A percentile compares a stretch with the other conserved stretches of the same genome.
Conservation (phyloP, 805 yeast genomes). For the Myxozyma geophila region DNA sequence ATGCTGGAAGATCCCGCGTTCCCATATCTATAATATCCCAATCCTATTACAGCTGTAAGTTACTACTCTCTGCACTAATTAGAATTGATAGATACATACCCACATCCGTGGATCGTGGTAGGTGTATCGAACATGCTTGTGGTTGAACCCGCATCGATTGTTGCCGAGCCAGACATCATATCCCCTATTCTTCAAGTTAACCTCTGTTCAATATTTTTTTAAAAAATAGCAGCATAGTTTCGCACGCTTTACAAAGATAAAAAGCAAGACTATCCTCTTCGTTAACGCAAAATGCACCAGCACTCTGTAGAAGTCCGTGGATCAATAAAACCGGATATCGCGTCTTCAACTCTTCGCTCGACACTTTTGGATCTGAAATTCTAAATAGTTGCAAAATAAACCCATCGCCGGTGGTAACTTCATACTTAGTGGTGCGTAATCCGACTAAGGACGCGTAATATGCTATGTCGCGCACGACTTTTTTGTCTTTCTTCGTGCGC, state of each 20-base stretch:
- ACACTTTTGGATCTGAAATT: slow-evolving; percentile 55
- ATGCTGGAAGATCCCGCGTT: slow-evolving; percentile 71
- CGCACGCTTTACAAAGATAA: slow-evolving; percentile 50
- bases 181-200: slow-evolving; percentile 47
- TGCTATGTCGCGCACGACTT: slow-evolving; percentile 58
- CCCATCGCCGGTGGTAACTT: slow-evolving; percentile 78
- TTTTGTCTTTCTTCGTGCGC: slow-evolving; percentile 44
- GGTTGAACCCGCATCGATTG: slow-evolving; percentile 83
- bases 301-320: slow-evolving; percentile 87
- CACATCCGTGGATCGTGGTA: slow-evolving; percentile 63
- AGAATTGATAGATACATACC: slow-evolving; percentile 45
- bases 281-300: slow-evolving; percentile 82
- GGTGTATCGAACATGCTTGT: slow-evolving; percentile 60
- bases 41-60: slow-evolving; percentile 45
- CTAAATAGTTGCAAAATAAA: slow-evolving; percentile 70
- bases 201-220: too few species aligned
- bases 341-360: slow-evolving; percentile 41
- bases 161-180: slow-evolving; percentile 92
- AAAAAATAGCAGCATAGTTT: too few species aligned
- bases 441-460: slow-evolving; percentile 71
- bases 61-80: too few species aligned
- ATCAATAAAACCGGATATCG: slow-evolving; percentile 71
- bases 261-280: slow-evolving; percentile 78
- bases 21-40: slow-evolving; percentile 93
- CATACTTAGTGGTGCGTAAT: slow-evolving; percentile 61